These are phyloP conservation scores for Pluteus cervinus DNA, from an alignment of 768 basidiomycete genomes.

Conservation along the genomic window DNA sequence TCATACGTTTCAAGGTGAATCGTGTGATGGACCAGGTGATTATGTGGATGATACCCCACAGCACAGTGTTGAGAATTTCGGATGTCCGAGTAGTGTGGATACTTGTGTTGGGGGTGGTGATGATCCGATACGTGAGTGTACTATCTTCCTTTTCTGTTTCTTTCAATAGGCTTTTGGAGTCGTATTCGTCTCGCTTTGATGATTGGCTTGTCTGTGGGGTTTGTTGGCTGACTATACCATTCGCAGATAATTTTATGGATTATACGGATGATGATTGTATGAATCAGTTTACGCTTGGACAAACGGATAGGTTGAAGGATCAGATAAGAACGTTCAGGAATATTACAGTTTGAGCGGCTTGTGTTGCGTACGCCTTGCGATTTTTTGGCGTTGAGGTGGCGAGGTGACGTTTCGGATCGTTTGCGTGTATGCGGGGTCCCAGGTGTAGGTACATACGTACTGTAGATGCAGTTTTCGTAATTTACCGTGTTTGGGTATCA, in stretches of 20 bases:
- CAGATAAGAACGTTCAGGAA: no score
- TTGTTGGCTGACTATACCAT: not conserved
- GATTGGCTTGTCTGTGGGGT: not conserved
- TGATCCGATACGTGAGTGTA: slow-evolving; percentile 34
- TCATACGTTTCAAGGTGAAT: slow-evolving; percentile 32
- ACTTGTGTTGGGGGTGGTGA: slow-evolving; percentile 24
- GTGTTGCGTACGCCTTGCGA: no score
- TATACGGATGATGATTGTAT: not conserved
- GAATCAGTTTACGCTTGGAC: not conserved
- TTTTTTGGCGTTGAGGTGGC: no score
- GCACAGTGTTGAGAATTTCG: slow-evolving; percentile 27
- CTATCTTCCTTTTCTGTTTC: not conserved
- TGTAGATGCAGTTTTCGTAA: no score
- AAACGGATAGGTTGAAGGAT: no score
- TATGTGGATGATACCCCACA: slow-evolving; percentile 36
- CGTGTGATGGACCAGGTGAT: slow-evolving; percentile 29
- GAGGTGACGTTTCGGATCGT: no score
- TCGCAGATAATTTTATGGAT: slow-evolving; percentile 2
- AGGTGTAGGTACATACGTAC: no score
- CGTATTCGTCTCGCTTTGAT: no score
- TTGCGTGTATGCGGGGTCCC: no score
- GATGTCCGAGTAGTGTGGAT: slow-evolving; percentile 27
- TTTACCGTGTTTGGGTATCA: no score
- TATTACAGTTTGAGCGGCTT: no score
- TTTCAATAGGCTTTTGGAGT: no score